Conservation (phyloP, 129 eudicot species). For the Lactuca sativa region DNA sequence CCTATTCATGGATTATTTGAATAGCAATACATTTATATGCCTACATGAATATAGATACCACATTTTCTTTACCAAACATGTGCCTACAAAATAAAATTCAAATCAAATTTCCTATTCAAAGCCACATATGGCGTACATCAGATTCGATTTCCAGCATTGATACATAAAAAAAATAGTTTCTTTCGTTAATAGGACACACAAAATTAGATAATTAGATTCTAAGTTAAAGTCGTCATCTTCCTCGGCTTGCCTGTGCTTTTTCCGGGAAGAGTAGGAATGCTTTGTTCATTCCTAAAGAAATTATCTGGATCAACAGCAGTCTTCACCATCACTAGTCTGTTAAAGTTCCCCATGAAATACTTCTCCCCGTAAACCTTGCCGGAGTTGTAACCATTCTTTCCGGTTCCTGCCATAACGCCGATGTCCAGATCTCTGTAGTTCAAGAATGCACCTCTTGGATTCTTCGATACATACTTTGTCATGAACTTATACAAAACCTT, state of each 20-base stretch:
- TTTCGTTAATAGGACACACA: not conserved
- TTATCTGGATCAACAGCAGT: constrained; percentile 36
- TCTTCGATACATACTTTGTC: constrained; percentile 42
- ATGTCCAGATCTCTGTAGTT: constrained; percentile 45
- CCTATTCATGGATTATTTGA: no score
- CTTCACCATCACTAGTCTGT: constrained; percentile 39
- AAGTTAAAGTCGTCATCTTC: constrained; percentile 13
- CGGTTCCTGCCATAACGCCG: constrained; percentile 22
- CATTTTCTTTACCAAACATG: no score
- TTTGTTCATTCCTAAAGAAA: constrained; percentile 47
- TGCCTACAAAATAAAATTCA: no score
- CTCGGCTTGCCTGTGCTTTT: not conserved
- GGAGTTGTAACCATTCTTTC: constrained; percentile 7
- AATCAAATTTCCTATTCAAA: no score
- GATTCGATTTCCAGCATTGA: no score
- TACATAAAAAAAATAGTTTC: not conserved
- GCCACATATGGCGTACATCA: no score
- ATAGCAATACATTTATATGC: no score
- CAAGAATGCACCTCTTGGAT: constrained; percentile 45
- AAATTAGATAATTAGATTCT: not conserved
- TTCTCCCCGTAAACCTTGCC: constrained; percentile 39
- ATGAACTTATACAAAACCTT: constrained; percentile 34
- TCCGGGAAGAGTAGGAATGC: constrained; percentile 30
- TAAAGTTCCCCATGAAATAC: constrained; percentile 44
- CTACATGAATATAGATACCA: no score